phyloP scores from a whole-genome alignment of 495 filamentous ascomycete genomes.

The Trypethelium eluteriae region DNA sequence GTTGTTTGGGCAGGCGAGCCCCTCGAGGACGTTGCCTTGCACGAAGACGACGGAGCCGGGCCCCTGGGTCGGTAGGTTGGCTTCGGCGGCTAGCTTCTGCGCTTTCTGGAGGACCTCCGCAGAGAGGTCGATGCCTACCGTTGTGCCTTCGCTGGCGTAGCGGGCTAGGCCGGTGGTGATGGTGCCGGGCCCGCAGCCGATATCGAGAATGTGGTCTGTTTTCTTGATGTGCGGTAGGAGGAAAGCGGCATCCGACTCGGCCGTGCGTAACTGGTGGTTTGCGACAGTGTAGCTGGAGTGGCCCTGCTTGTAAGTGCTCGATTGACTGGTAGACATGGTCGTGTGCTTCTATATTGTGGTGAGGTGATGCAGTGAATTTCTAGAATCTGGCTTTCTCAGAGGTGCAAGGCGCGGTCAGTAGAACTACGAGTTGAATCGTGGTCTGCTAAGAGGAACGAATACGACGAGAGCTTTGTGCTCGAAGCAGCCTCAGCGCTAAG shows the following conservation, averaged over 20 bases:
- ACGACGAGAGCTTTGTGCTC: no score
- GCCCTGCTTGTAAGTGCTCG: slow-evolving; percentile 33
- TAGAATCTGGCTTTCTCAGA: not conserved
- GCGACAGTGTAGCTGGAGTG: slow-evolving; percentile 30
- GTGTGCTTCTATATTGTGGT: no score
- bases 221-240: slow-evolving; percentile 20
- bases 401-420: not conserved
- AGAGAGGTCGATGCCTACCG: slow-evolving; percentile 35
- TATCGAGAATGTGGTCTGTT: slow-evolving; percentile 17
- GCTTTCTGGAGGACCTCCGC: slow-evolving; percentile 35
- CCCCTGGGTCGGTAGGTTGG: slow-evolving; percentile 23
- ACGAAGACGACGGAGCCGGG: slow-evolving; percentile 33
- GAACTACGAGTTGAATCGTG: no score
- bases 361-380: not conserved
- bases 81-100: slow-evolving; percentile 25
- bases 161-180: slow-evolving; percentile 31
- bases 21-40: slow-evolving; percentile 29
- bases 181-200: slow-evolving; percentile 21
- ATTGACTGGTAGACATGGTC: slow-evolving; percentile 11
- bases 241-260: slow-evolving; percentile 18
- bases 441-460: no score
- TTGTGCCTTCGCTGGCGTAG: slow-evolving; percentile 29
- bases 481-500: no score
- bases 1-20: slow-evolving; percentile 35
- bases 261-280: slow-evolving; percentile 28